phyloP scores from a whole-genome alignment of 441 rosid genomes.

The Jatropha multifida region DNA sequence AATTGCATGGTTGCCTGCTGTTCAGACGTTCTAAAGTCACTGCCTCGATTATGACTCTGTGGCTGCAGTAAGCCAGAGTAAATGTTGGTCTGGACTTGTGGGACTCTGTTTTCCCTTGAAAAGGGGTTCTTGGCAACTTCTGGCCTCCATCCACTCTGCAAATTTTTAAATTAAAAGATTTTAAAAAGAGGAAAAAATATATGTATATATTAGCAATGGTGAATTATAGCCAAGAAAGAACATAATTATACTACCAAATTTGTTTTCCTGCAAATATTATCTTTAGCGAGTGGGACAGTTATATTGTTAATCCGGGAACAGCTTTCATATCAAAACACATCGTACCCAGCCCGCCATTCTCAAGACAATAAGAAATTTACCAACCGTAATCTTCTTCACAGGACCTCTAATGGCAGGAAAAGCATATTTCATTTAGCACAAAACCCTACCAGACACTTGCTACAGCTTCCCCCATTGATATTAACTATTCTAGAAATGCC shows the following conservation, averaged over 20 bases:
- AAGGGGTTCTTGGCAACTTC: conserved; percentile 68
- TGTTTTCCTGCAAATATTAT: not conserved
- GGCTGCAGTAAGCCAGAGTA: conserved; percentile 20
- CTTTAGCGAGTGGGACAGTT: not conserved
- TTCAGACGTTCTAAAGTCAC: conserved; percentile 31
- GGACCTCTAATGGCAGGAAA: not conserved
- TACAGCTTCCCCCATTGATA: not conserved
- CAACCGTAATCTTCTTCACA: not conserved
- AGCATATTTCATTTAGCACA: not conserved
- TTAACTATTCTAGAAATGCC: not conserved
- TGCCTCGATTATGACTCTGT: conserved; percentile 29
- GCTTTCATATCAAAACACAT: not conserved
- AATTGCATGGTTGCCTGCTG: conserved; percentile 33
- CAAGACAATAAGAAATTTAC: not conserved
- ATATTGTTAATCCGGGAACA: too few species aligned
- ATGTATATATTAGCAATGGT: not conserved
- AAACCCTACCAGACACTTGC: not conserved
- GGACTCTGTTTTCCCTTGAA: conserved; percentile 40
- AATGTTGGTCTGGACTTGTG: conserved; percentile 16
- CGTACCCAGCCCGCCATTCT: not conserved
- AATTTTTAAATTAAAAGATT: conserved; percentile 12
- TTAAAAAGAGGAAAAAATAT: not conserved
- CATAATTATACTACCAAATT: not conserved
- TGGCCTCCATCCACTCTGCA: conserved; percentile 81
- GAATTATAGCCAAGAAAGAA: not conserved